Base-by-base conservation (phyloP, 2,329 filamentous ascomycete species). In the Exophiala calicioides region DNA sequence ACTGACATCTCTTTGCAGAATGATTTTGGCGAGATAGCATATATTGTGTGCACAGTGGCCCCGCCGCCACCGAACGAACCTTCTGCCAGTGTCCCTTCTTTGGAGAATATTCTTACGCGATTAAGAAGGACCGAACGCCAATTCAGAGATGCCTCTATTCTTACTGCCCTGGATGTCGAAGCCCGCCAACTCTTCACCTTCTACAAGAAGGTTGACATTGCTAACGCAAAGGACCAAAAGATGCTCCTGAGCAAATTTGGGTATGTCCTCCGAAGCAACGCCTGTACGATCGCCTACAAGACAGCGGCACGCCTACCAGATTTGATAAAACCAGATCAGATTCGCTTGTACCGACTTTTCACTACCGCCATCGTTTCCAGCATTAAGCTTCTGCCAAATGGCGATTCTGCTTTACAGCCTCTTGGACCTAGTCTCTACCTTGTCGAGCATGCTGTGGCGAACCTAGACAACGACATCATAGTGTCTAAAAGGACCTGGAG, bases 201-300 rank as follows among this genome's bases (percentile, higher is more conserved):
- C 36, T 59, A 59, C 43, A 59, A 58, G 31, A 59, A 57, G 34
- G 49, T 57, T 19, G 57, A 59, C 20, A 54, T 59, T 24, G 44
- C 56, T 30, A 50, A 50, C 24, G 45, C 45, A 3, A 57, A 51
- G 30, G 57, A 59, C 19, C 55, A 58, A 33, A 56, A 53, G 37
- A 44, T 53, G 8, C 32, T 59, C n/a, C 36, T 58, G 21, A 53
- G 35, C 29, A 56, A 55, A 31, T 58, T 59, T 34, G 56, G 53
- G 30, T 44, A 47, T 33, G 51, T 59, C 7, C 48, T n/a, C 23
- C 53, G 56, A 13, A 51, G 50, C 30, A 59, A 59, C 23, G 45
- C 51, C 24, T 59, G 57, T 36, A 53, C 52, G 10, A 59, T 59
- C 31, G 53, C 55, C 10, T 56, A 56, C 26, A 59, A 59, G 39